These are phyloP conservation scores for Hyaloperonospora arabidopsidis DNA, from an alignment of 352 stramenopile species.

Conservation along the genomic window DNA sequence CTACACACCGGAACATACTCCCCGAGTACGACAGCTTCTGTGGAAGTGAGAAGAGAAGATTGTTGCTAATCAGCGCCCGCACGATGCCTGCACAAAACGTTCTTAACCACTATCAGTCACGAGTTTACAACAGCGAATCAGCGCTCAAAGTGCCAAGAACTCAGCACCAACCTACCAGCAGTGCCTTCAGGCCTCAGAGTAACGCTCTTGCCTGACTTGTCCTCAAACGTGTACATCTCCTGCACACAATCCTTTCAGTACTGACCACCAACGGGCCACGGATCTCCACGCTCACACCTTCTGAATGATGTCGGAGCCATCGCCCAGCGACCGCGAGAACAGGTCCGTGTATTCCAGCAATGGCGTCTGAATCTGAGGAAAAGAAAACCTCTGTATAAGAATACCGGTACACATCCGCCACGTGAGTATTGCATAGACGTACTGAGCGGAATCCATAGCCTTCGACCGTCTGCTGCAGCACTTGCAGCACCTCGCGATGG, in stretches of 20 bases:
- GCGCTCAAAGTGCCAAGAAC: background rate
- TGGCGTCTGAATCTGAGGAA: constrained; percentile 64
- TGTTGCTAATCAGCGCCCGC: constrained; percentile 71
- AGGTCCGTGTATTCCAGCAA: constrained; percentile 84
- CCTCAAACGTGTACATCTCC: constrained; percentile 87
- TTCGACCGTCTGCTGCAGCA: constrained; percentile 47
- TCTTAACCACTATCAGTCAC: background rate
- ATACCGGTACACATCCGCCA: background rate
- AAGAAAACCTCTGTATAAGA: background rate
- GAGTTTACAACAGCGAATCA: background rate
- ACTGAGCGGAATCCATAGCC: constrained; percentile 77
- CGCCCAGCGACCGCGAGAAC: constrained; percentile 70
- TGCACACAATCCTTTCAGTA: constrained; percentile 17
- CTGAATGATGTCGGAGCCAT: constrained; percentile 84
- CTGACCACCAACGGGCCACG: background rate
- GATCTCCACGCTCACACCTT: constrained; percentile 40
- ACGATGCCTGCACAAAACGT: constrained; percentile 47
- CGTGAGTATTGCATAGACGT: background rate
- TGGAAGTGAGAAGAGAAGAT: constrained; percentile 56
- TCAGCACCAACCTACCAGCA: constrained; percentile 31
- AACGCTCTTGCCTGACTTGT: constrained; percentile 84
- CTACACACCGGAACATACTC: constrained; percentile 79
- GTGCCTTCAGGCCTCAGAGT: constrained; percentile 81
- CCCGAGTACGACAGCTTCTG: constrained; percentile 80
- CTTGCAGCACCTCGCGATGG: constrained; percentile 50